phyloP scores from a whole-genome alignment of 768 basidiomycete species.

The Kwoniella mangroviensis region DNA sequence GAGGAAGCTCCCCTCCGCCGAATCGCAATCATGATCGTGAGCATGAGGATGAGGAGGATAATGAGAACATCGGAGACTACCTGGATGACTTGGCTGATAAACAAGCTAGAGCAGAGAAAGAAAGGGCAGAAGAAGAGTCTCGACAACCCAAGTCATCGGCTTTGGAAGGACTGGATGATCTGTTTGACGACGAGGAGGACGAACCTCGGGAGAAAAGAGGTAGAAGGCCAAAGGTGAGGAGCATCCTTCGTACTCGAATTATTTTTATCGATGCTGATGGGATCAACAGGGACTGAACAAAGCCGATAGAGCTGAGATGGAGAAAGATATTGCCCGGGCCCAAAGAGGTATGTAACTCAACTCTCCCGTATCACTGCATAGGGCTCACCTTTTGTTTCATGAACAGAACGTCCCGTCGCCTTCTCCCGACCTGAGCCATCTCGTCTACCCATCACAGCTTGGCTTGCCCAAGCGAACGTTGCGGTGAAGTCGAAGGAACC shows the following conservation, averaged over 20 bases:
- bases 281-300: constrained; percentile 35
- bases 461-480: constrained; percentile 12
- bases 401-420: constrained; percentile 23
- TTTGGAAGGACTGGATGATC: constrained; percentile 17
- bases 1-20: constrained; percentile 12
- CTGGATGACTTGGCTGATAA: constrained; percentile 1
- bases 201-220: constrained; percentile 18
- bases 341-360: constrained; percentile 25
- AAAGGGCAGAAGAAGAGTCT: constrained; percentile 1
- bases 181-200: constrained; percentile 30
- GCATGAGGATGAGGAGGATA: constrained; percentile 7
- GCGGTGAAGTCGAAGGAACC: constrained; percentile 9
- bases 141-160: constrained; percentile 13
- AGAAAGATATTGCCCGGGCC: constrained; percentile 36
- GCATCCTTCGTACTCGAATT: background rate
- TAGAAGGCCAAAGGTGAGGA: constrained; percentile 6
- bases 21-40: background rate
- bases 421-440: constrained; percentile 23
- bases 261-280: background rate
- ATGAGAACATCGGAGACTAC: constrained; percentile 8
- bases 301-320: constrained; percentile 30
- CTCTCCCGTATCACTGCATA: background rate
- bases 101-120: constrained; percentile 9
- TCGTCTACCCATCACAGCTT: constrained; percentile 26
- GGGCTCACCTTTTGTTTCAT: background rate